A percentile compares a stretch with the other conserved stretches of the same genome.
Conservation (phyloP, 2,329 filamentous ascomycete species). For the Pseudogymnoascus destructans region DNA sequence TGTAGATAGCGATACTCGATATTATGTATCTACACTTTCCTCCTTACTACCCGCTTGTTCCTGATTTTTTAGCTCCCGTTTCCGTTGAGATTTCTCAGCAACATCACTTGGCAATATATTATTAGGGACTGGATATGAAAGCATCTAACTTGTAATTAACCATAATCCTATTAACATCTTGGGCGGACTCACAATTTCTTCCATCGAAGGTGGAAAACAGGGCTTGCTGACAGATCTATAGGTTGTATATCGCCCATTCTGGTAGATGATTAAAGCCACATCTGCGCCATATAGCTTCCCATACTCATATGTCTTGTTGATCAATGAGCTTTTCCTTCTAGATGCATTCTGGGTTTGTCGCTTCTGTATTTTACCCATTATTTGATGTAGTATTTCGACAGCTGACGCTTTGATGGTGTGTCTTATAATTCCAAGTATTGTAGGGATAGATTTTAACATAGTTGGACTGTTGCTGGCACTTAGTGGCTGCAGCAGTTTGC, state of each 20-base stretch:
- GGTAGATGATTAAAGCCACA: conserved; percentile 12
- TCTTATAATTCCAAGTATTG: not conserved
- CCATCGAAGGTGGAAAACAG: not conserved
- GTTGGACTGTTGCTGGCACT: not conserved
- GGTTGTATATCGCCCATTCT: conserved; percentile 9
- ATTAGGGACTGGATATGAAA: not conserved
- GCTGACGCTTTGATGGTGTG: not conserved
- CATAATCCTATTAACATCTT: not conserved
- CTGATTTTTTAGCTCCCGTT: not conserved
- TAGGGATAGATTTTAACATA: not conserved
- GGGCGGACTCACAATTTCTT: not conserved
- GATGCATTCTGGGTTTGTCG: too few species aligned
- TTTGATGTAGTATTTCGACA: not conserved
- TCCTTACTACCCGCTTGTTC: not conserved
- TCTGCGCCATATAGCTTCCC: conserved; percentile 10
- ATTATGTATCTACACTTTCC: not conserved
- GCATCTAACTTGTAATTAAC: not conserved
- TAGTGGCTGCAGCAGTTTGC: not conserved
- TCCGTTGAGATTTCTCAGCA: not conserved
- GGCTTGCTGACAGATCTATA: conserved; percentile 7
- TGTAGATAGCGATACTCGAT: too few species aligned
- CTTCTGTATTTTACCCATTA: conserved; percentile 1
- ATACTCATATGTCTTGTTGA: too few species aligned
- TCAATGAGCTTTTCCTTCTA: too few species aligned
- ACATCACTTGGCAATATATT: not conserved